A percentile compares a stretch with the other conserved stretches of the same genome.
Evolutionary conservation across 2,329 filamentous ascomycete genomes (phyloP).

Genomic region (Fusarium hainanense): DNA sequence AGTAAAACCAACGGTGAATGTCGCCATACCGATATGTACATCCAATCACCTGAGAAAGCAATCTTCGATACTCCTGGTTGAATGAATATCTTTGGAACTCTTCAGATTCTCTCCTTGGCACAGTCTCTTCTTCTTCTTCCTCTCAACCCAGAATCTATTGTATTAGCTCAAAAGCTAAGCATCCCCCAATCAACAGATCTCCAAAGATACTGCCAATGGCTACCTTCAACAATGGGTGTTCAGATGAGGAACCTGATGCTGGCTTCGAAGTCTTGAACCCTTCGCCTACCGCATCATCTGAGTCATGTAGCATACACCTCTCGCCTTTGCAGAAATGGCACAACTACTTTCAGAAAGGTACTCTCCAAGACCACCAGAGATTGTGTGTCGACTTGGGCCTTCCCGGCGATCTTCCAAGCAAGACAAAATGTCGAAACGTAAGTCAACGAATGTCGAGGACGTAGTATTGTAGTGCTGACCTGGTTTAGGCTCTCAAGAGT

Average conservation of each 20-base stretch:
- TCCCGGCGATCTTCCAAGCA: conserved; percentile 52
- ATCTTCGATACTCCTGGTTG: not conserved
- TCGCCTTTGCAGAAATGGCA: conserved; percentile 41
- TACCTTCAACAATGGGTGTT: not conserved
- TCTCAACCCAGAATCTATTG: not conserved
- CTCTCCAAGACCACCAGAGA: conserved; percentile 57
- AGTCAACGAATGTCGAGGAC: not conserved
- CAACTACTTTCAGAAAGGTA: conserved; percentile 47
- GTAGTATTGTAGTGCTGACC: not conserved
- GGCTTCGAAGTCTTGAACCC: not conserved
- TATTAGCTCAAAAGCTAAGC: not conserved
- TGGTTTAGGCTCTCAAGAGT: conserved; percentile 53
- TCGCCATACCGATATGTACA: not conserved
- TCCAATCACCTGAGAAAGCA: not conserved
- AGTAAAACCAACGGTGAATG: not conserved
- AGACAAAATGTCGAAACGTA: conserved; percentile 59
- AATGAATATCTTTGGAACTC: not conserved
- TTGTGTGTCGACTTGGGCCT: conserved; percentile 59
- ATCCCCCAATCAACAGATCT: not conserved
- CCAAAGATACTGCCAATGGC: not conserved
- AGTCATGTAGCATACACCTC: not conserved
- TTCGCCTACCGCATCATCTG: not conserved
- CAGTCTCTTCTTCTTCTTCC: not conserved
- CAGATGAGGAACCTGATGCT: not conserved
- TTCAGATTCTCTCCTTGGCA: not conserved